A percentile compares a stretch with the other conserved stretches of the same genome.
phyloP scores from a whole-genome alignment of 1,284 basidiomycete species.

The Termitomyces sp. region DNA sequence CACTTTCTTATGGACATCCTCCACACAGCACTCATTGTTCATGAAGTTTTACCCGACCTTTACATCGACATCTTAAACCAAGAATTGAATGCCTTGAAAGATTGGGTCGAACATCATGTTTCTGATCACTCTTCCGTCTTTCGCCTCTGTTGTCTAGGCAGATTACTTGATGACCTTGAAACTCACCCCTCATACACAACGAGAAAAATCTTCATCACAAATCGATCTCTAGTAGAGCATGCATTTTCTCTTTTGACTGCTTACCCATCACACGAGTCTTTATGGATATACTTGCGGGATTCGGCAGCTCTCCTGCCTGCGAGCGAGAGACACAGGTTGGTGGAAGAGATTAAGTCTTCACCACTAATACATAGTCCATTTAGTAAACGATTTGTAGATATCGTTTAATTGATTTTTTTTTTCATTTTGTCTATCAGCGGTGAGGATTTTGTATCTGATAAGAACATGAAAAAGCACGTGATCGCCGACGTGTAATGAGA shows the following conservation, averaged over 20 bases:
- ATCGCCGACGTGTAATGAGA: conserved; percentile 23
- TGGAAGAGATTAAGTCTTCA: conserved; percentile 15
- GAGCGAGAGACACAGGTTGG: conserved; percentile 9
- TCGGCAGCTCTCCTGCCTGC: conserved; percentile 10
- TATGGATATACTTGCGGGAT: conserved; percentile 55
- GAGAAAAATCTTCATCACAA: background rate
- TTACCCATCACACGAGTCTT: conserved; percentile 51
- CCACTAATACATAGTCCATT: conserved; percentile 1
- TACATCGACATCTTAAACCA: conserved; percentile 29
- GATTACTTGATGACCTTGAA: conserved; percentile 17
- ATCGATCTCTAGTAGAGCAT: conserved; percentile 30
- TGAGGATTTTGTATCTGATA: conserved; percentile 2
- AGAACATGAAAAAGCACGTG: conserved; percentile 20
- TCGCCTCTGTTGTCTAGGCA: conserved; percentile 36
- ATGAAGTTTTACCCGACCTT: conserved; percentile 12
- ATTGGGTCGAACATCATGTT: conserved; percentile 56
- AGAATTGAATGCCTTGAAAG: conserved; percentile 32
- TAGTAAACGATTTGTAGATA: conserved; percentile 2
- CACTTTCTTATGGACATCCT: conserved; percentile 36
- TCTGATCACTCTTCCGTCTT: conserved; percentile 63
- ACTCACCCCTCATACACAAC: background rate
- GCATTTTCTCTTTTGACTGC: conserved; percentile 39
- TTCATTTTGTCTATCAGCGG: no score
- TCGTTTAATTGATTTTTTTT: background rate
- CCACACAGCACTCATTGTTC: conserved; percentile 11